Evolutionary conservation across 2,329 filamentous ascomycete genomes (phyloP).

Genomic region (Fusarium mundagurra): DNA sequence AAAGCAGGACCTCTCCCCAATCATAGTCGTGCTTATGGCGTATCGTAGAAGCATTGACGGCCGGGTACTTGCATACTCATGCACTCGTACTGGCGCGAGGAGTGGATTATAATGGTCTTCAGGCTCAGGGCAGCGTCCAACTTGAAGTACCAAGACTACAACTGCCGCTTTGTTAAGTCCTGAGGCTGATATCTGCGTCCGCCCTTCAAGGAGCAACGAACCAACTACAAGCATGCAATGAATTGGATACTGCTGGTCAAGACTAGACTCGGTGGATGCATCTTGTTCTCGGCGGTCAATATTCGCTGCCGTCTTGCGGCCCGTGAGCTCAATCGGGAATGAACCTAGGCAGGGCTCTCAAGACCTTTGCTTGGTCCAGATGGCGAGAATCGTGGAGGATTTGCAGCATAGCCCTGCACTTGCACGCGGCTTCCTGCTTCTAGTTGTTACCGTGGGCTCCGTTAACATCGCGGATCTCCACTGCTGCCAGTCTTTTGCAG

Average conservation of each 20-base stretch:
- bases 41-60: constrained; percentile 57
- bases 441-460: constrained; percentile 36
- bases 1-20: constrained; percentile 48
- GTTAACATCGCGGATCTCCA: constrained; percentile 23
- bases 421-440: constrained; percentile 46
- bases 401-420: constrained; percentile 40
- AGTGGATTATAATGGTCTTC: constrained; percentile 24
- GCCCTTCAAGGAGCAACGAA: constrained; percentile 1
- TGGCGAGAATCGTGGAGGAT: constrained; percentile 39
- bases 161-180: constrained; percentile 19
- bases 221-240: constrained; percentile 5
- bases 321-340: constrained; percentile 34
- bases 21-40: constrained; percentile 58
- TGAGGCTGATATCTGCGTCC: constrained; percentile 24
- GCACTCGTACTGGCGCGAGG: constrained; percentile 43
- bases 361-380: constrained; percentile 43
- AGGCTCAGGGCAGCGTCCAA: constrained; percentile 37
- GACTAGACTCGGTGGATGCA: constrained; percentile 23
- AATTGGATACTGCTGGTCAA: constrained; percentile 14
- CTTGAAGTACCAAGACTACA: constrained; percentile 28
- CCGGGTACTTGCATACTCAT: constrained; percentile 61
- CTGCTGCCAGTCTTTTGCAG: constrained; percentile 16
- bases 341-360: constrained; percentile 21
- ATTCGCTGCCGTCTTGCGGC: constrained; percentile 32
- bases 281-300: constrained; percentile 19